Base-by-base conservation (phyloP, 108 stramenopile genomes). In the Skeletonema tropicum region DNA sequence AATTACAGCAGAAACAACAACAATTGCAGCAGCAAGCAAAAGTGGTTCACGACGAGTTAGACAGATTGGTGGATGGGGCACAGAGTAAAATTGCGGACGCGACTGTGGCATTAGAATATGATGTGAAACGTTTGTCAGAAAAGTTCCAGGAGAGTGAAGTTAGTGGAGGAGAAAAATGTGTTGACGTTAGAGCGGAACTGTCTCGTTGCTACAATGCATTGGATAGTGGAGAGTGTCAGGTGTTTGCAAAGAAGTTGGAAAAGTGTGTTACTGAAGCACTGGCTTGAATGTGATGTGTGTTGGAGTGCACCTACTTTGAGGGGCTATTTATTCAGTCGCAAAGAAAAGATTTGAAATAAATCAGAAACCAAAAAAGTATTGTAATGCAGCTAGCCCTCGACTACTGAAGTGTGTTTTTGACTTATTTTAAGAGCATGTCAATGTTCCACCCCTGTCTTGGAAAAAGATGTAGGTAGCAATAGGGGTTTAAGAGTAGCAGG, bases 191-290 rank as follows among this genome's bases (percentile, higher is more conserved):
- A 35, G 68, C 68, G 38, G 73, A 81, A 10, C 48, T 81, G 12
- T 58, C 69, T 2, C 68, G 59, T 5, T 81, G 80, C 70, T 81
- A 65, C 33, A 70, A 74, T 62, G 71, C 74, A 2, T 66, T 81
- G 64, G 69, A 75, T 60, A 59, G 60, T 12, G 55, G 68, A 32
- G 80, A 81, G 57, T 81, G 80, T 61, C 68, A 75, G 52, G 45
- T 81, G 15, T 81, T 81, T 66, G 73, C 74, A 4, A 69, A 57
- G 21, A 81, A 74, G 64, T 55, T 81, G 2, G 80, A 81, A 17
- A 70, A 71, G 69, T 81, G 80, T 29, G 80, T 81, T 5, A 75
- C 73, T 29, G 39, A 68, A 26, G 80, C 69, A 15, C 33, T 81
- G 64, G 46, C 19, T n/a, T 61, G 15, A 35, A 6, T 15, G 7